Conservation (phyloP, 1,284 basidiomycete genomes). For the Trametes versicolor region DNA sequence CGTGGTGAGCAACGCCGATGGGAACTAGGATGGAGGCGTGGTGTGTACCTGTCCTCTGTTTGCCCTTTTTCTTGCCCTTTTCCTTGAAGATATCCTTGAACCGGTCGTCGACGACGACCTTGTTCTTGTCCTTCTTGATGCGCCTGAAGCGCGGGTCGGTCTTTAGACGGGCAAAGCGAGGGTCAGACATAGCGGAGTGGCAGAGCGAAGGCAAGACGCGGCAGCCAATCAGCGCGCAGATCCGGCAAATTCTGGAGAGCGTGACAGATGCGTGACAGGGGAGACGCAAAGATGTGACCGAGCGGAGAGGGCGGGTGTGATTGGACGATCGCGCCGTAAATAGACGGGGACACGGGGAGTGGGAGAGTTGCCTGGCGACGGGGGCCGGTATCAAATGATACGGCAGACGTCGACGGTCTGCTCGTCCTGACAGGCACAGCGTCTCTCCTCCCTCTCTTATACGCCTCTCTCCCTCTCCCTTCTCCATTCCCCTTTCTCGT, state of each 20-base stretch:
- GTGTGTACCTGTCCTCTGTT: conserved; percentile 51
- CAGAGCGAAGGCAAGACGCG: conserved; percentile 16
- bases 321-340: conserved; percentile 8
- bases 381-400: conserved; percentile 31
- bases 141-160: conserved; percentile 94
- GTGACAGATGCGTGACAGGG: conserved; percentile 12
- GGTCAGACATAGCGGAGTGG: conserved; percentile 70
- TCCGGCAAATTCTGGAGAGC: conserved; percentile 30
- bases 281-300: neutral
- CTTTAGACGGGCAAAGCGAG: conserved; percentile 87
- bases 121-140: conserved; percentile 82
- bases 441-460: conserved; percentile 36
- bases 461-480: conserved; percentile 33
- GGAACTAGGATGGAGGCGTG: conserved; percentile 25
- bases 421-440: conserved; percentile 24
- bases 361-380: conserved; percentile 29
- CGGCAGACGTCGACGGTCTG: conserved; percentile 17
- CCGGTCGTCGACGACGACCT: conserved; percentile 93
- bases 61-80: conserved; percentile 56
- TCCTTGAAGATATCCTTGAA: conserved; percentile 86
- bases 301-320: neutral
- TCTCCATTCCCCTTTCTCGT: conserved; percentile 43
- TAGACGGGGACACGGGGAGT: conserved; percentile 11
- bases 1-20: conserved; percentile 23
- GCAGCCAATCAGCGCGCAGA: conserved; percentile 37